phyloP scores from a whole-genome alignment of 257 asterid genomes.

The Linaria vulgaris region DNA sequence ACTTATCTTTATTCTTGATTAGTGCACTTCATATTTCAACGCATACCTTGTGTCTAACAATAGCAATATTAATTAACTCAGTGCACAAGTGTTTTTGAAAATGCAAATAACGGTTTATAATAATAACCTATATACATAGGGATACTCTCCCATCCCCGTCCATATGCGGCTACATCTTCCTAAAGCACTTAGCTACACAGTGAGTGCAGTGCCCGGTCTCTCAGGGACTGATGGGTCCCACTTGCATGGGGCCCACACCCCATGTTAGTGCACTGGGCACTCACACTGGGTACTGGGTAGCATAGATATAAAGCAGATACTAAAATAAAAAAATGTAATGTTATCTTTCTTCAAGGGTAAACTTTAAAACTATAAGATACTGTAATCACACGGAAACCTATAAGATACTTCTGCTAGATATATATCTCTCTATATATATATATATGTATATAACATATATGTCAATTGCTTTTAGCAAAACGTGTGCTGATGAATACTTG shows the following conservation, averaged over 20 bases:
- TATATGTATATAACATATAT: too few relatives aligned
- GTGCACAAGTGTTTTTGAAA: slow-evolving; percentile 21
- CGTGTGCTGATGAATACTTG: too few relatives aligned
- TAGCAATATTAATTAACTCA: background rate
- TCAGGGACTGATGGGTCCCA: too few relatives aligned
- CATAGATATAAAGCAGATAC: too few relatives aligned
- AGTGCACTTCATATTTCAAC: background rate
- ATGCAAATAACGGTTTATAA: background rate
- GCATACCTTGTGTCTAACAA: background rate
- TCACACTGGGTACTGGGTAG: too few relatives aligned
- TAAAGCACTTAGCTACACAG: background rate
- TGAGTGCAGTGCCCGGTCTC: too few relatives aligned
- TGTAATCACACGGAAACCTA: slow-evolving; percentile 29
- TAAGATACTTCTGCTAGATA: slow-evolving; percentile 35
- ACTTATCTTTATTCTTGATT: background rate
- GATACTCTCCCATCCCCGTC: background rate
- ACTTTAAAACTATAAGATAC: background rate
- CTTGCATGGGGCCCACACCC: too few relatives aligned
- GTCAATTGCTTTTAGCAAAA: background rate
- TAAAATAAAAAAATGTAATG: too few relatives aligned
- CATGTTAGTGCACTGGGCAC: too few relatives aligned
- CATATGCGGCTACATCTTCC: background rate
- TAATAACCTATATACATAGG: background rate
- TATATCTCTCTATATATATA: too few relatives aligned
- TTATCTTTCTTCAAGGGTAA: slow-evolving; percentile 16